phyloP scores from a whole-genome alignment of 2,329 filamentous ascomycete genomes.

The Aspergillus udagawae region DNA sequence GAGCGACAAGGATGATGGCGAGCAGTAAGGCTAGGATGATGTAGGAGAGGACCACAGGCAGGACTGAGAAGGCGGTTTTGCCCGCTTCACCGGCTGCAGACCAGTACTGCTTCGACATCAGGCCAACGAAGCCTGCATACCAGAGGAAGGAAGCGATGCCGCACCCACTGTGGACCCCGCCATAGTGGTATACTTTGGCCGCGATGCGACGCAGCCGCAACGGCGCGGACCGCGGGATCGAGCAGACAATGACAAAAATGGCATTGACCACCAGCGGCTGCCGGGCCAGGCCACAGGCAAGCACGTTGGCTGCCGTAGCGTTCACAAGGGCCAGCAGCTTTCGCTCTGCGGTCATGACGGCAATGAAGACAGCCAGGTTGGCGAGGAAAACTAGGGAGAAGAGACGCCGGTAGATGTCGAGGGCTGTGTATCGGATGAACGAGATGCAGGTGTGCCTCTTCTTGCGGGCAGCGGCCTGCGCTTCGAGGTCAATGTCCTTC shows the following conservation, averaged over 20 bases:
- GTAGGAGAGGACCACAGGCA: conserved; percentile 54
- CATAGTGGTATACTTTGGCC: conserved; percentile 52
- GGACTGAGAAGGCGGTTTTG: conserved; percentile 20
- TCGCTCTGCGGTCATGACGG: conserved; percentile 32
- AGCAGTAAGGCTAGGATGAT: conserved; percentile 56
- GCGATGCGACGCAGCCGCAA: conserved; percentile 43
- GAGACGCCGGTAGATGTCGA: conserved; percentile 42
- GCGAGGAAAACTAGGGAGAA: conserved; percentile 39
- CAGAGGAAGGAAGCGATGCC: conserved; percentile 48
- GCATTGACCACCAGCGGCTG: conserved; percentile 53
- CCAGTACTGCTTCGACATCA: conserved; percentile 33
- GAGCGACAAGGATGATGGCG: conserved; percentile 58
- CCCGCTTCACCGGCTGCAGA: conserved; percentile 9
- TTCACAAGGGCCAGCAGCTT: conserved; percentile 39
- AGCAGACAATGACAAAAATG: conserved; percentile 45
- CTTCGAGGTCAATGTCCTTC: conserved; percentile 25
- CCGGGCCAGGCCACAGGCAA: conserved; percentile 46
- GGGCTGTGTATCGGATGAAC: conserved; percentile 32
- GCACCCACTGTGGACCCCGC: conserved; percentile 52
- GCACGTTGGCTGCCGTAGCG: conserved; percentile 44
- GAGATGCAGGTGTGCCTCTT: conserved; percentile 24
- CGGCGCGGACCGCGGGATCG: conserved; percentile 44
- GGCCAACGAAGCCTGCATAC: conserved; percentile 39
- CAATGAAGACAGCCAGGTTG: conserved; percentile 37
- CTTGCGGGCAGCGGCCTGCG: conserved; percentile 16